Evolutionary conservation across 2,329 filamentous ascomycete species (phyloP).

Genomic region (Claviceps purpurea): DNA sequence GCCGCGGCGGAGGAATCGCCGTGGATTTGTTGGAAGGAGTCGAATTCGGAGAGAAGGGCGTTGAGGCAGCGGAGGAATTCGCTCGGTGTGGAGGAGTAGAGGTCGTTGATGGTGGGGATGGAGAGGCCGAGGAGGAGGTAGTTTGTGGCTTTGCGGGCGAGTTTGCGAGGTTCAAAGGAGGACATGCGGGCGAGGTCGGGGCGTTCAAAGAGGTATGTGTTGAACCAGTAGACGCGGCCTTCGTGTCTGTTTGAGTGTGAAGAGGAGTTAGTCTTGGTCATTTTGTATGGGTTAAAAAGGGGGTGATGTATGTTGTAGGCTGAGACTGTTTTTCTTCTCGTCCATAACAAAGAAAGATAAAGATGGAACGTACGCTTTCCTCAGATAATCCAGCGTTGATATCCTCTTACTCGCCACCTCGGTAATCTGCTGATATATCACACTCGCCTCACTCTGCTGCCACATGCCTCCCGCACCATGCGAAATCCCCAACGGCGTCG

Average conservation of each 20-base stretch:
- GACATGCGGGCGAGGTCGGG: constrained; percentile 68
- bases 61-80: constrained; percentile 85
- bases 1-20: constrained; percentile 58
- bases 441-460: constrained; percentile 31
- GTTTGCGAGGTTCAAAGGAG: constrained; percentile 71
- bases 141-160: constrained; percentile 82
- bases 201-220: constrained; percentile 84
- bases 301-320: too few relatives aligned
- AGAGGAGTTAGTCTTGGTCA: too few relatives aligned
- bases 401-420: constrained; percentile 86
- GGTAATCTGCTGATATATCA: constrained; percentile 54
- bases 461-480: constrained; percentile 12
- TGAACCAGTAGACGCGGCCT: constrained; percentile 95
- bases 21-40: constrained; percentile 81
- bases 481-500: constrained; percentile 7
- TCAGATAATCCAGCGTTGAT: constrained; percentile 81
- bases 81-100: constrained; percentile 63
- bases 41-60: constrained; percentile 78
- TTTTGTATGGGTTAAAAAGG: too few relatives aligned
- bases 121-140: constrained; percentile 88
- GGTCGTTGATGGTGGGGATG: constrained; percentile 76
- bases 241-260: constrained; percentile 51
- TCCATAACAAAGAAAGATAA: not conserved
- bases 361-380: constrained; percentile 60
- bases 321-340: not conserved